Evolutionary conservation across 768 basidiomycete genomes (phyloP), one percentile per base, ranked within the genome.

Genomic region (Mycena haematopus): DNA sequence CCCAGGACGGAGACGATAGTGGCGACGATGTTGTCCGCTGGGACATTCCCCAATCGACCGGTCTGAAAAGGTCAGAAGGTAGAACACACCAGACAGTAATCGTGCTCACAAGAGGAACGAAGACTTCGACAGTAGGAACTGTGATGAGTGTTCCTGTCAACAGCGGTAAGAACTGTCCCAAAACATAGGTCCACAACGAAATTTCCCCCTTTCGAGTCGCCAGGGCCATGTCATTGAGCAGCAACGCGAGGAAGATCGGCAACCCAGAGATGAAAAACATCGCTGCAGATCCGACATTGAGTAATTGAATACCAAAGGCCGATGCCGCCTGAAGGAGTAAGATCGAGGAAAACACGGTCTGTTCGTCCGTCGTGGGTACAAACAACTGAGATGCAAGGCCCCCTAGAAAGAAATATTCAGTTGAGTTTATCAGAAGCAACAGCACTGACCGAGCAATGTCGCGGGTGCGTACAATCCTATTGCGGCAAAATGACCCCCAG

Each of bases 11-110:
- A 76, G 6, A 92, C 84, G 33, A 96, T 84, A 3, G 87, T 86
- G 0, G 93, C 95, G 38, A 98, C 90, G 70, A 98, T 89, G 71
- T 91, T 86, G 65, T 99, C 96, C 1, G 89, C 88, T 0, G 96
- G 96, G 0, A 90, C 93, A 40, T 92, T 89, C 35, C 93, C 93
- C 52, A 91, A 85, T 9, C 94, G 86, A 22, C 95, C 95, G 0
- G 91, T 93, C 90, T 92, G 31, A 27, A 21, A 11, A 35, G n/a
- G n/a, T n/a, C 24, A 22, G 14, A 29, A 35, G 10, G 21, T 24
- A 29, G 10, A n/a, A 31, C 4, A 11, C 11, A 11, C 8, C 6
- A 13, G 45, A 51, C 7, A 14, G 21, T 55, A n/a, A 17, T 8
- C 1, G 22, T 15, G 75, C 84, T 54, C 65, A 91, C 91, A 70